A percentile compares a stretch with the other conserved stretches of the same genome.
phyloP scores from a whole-genome alignment of 1,139 yeast genomes.

The Yamadazyma oceani region DNA sequence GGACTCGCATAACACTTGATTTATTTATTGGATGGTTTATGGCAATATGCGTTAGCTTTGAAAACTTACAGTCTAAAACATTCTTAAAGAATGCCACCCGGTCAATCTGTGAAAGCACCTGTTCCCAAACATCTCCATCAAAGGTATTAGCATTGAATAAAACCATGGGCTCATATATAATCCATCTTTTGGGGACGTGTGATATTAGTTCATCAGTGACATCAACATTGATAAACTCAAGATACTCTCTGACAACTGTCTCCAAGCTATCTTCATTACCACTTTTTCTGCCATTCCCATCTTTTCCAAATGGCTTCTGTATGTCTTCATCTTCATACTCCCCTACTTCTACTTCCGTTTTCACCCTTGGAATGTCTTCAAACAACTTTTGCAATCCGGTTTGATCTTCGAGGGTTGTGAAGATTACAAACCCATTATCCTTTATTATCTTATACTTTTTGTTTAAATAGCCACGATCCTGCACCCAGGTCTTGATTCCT shows the following conservation, averaged over 20 bases:
- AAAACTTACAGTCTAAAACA: constrained; percentile 19
- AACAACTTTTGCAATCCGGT: background rate
- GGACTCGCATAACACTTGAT: constrained; percentile 58
- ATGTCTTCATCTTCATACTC: background rate
- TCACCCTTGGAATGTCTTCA: too few relatives aligned
- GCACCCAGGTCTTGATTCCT: constrained; percentile 26
- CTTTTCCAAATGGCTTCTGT: background rate
- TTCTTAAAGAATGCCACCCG: constrained; percentile 23
- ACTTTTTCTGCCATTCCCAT: background rate
- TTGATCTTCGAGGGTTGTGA: constrained; percentile 7
- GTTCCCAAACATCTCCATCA: constrained; percentile 35
- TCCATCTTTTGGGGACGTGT: constrained; percentile 52
- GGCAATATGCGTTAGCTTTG: constrained; percentile 60
- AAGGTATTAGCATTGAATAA: constrained; percentile 50
- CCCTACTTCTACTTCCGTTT: background rate
- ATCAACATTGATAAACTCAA: too few relatives aligned
- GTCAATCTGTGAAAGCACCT: constrained; percentile 8
- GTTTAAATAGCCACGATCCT: constrained; percentile 20
- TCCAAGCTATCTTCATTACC: background rate
- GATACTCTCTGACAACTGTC: background rate
- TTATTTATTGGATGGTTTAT: constrained; percentile 67
- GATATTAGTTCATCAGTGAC: constrained; percentile 1
- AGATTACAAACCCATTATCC: constrained; percentile 10
- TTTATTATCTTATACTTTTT: constrained; percentile 10
- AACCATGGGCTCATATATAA: constrained; percentile 67